Percentiles rank a stretch among this genome's conserved stretches.
These are phyloP conservation scores for Erysimum cheiri DNA, from an alignment of 441 rosid species.

Conservation along the genomic window DNA sequence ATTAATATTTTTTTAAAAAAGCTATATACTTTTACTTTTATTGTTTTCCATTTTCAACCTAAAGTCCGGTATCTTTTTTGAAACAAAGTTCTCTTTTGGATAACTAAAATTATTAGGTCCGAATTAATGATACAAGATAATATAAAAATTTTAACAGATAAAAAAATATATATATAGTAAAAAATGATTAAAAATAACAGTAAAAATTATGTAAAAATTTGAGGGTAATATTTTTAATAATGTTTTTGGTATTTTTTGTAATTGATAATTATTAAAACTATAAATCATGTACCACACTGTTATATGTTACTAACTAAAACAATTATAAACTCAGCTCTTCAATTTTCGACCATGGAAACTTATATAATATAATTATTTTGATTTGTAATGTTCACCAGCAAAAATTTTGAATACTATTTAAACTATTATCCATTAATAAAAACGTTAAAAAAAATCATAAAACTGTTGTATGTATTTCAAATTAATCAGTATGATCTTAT, in stretches of 20 bases:
- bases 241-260: too few species aligned
- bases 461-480: background rate
- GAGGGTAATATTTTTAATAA: too few species aligned
- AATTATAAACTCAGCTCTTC: too few species aligned
- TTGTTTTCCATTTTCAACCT: conserved; percentile 18
- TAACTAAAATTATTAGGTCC: background rate
- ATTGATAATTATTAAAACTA: too few species aligned
- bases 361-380: background rate
- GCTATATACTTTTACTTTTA: conserved; percentile 12
- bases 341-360: background rate
- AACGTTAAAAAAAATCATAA: background rate
- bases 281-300: too few species aligned
- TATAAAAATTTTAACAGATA: too few species aligned
- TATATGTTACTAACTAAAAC: too few species aligned
- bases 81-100: conserved; percentile 20
- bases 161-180: too few species aligned
- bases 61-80: conserved; percentile 31
- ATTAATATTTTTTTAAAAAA: background rate
- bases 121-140: too few species aligned
- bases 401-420: background rate
- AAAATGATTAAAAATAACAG: too few species aligned
- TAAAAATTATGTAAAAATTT: too few species aligned
- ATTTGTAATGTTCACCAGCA: too few species aligned
- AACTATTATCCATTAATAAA: background rate
- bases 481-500: background rate